phyloP scores from a whole-genome alignment of 768 basidiomycete species.

The Suillus bovinus region DNA sequence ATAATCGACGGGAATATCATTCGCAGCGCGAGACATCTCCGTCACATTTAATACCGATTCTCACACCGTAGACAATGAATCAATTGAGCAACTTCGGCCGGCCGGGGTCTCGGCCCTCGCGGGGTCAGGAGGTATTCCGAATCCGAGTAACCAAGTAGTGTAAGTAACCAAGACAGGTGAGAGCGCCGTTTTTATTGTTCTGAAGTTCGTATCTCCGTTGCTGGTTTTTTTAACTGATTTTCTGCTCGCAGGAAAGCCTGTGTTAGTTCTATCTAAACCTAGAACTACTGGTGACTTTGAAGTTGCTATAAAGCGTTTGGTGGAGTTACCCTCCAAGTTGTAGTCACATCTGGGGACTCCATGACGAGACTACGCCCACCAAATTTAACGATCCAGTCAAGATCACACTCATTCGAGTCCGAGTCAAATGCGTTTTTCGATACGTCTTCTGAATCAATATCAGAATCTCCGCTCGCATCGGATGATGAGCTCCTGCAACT shows the following conservation, averaged over 20 bases:
- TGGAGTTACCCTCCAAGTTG: too few relatives aligned
- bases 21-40: too few relatives aligned
- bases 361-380: slow-evolving; percentile 50
- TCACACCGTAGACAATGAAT: too few relatives aligned
- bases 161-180: slow-evolving; percentile 7
- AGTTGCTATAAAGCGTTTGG: not conserved
- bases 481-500: slow-evolving; percentile 28
- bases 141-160: slow-evolving; percentile 8
- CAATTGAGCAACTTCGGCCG: slow-evolving; percentile 1
- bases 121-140: slow-evolving; percentile 6
- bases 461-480: slow-evolving; percentile 17
- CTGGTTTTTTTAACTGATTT: slow-evolving; percentile 3
- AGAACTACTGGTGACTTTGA: not conserved
- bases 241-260: not conserved
- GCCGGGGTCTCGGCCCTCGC: slow-evolving; percentile 1
- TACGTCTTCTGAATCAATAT: slow-evolving; percentile 28
- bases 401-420: slow-evolving; percentile 34
- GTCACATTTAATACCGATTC: too few relatives aligned
- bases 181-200: slow-evolving; percentile 2
- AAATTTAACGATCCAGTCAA: slow-evolving; percentile 45
- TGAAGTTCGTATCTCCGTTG: not conserved
- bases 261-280: not conserved
- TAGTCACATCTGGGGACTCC: slow-evolving; percentile 4
- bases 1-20: too few relatives aligned
- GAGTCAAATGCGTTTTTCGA: slow-evolving; percentile 33